Evolutionary conservation across 176 grass and related monocot genomes (phyloP), one percentile per base, ranked within the genome.

Genomic region (Aegilops bicornis): DNA sequence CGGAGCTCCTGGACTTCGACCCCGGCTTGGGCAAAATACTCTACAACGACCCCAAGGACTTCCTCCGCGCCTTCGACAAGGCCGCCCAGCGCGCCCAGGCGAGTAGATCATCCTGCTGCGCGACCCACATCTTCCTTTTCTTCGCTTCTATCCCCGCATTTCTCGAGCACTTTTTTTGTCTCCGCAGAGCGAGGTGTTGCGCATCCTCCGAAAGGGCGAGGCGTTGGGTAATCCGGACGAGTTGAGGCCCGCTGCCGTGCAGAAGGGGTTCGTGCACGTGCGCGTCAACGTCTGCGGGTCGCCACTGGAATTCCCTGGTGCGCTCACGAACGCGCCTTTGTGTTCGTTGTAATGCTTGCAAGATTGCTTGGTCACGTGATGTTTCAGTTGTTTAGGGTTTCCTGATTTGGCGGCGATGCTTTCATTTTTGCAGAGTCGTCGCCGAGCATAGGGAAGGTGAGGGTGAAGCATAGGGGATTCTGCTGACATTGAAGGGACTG

Each of bases 401-500:
- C 8, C 11, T 77, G 50, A 85, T 86, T 33, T 37, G 35, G 23
- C 82, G 23, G 8, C 11, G 80, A 5, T 69, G 52, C 1, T 83
- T 42, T 14, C 70, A 17, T 83, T 52, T 32, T 66, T 85, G 40
- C 78, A 98, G 96, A 98, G 65, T 79, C 90, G 1, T 96, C 83
- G 37, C 93, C 93, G 24, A 89, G 82, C 72, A 98, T 98, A 64
- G 96, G 96, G 76, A 95, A 79, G 84, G 83, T 96, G 15, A 92
- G 93, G 79, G 93, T 94, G 35, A 96, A 94, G n/a, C 93, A 98
- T 83, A 91, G 64, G 80, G 85, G 50, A 90, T 84, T 40, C 85
- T 98, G 58, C 83, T 98, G 73, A 91, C 93, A 24, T 29, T 98
- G 47, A 96, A 96, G 93, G 96, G 58, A 98, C 93, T 12, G 90